Percentiles rank a stretch among this genome's conserved stretches.
Conservation (phyloP, 257 asterid species). For the Solanum phureja region DNA sequence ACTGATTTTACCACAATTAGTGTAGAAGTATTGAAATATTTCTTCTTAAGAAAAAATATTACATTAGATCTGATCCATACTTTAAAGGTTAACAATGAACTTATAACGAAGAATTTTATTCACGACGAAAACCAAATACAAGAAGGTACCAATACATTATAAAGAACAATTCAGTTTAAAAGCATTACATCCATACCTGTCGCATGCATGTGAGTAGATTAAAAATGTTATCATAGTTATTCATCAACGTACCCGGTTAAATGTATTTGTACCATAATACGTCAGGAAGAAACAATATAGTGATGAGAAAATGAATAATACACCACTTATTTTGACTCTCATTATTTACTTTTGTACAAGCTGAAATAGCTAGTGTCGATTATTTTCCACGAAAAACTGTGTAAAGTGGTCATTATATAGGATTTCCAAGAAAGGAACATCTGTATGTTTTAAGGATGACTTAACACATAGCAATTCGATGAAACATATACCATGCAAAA, state of each 20-base stretch:
- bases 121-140: background rate
- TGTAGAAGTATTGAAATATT: background rate
- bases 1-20: background rate
- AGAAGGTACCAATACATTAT: background rate
- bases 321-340: too few species aligned
- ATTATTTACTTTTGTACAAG: background rate
- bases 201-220: constrained; percentile 85
- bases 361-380: background rate
- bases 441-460: background rate
- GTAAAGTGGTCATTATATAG: background rate
- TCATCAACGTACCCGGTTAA: constrained; percentile 56
- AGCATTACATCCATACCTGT: constrained; percentile 30
- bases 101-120: background rate
- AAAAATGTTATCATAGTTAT: constrained; percentile 88
- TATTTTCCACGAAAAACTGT: background rate
- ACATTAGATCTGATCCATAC: background rate
- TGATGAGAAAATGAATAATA: too few species aligned
- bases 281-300: background rate
- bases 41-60: background rate
- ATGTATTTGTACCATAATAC: constrained; percentile 39
- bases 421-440: background rate
- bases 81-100: background rate
- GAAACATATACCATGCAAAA: background rate
- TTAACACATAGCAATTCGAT: background rate
- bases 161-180: background rate